A percentile compares a stretch with the other conserved stretches of the same genome.
These are phyloP conservation scores for Cryphonectria carpinicola DNA, from an alignment of 2,329 filamentous ascomycete species.

Conservation along the genomic window DNA sequence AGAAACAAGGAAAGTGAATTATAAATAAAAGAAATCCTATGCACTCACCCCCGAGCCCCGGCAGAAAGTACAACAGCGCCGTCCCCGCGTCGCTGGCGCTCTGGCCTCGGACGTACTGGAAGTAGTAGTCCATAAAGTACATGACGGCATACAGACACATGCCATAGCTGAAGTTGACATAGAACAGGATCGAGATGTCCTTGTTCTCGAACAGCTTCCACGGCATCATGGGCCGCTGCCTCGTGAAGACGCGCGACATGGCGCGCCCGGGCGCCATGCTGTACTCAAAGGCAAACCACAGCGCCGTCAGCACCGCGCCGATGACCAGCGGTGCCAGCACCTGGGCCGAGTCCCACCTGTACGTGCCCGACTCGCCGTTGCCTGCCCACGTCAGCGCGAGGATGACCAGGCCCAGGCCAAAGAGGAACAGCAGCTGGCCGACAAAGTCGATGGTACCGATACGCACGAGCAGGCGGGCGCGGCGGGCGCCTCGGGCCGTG, in stretches of 20 bases:
- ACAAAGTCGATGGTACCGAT: conserved; percentile 60
- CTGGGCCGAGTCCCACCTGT: conserved; percentile 53
- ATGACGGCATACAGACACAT: conserved; percentile 58
- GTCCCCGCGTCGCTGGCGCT: conserved; percentile 53
- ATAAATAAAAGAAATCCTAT: not conserved
- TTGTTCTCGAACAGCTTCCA: conserved; percentile 59
- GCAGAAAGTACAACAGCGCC: conserved; percentile 66
- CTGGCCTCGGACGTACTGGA: conserved; percentile 63
- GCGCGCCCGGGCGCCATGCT: conserved; percentile 54
- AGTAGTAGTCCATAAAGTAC: conserved; percentile 73
- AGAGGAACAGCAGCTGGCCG: conserved; percentile 60
- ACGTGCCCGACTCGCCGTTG: conserved; percentile 41
- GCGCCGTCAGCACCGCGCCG: conserved; percentile 45
- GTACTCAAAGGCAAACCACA: conserved; percentile 57
- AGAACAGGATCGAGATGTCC: conserved; percentile 65
- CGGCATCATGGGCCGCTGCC: conserved; percentile 66
- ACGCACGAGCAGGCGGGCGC: conserved; percentile 45
- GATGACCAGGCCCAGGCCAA: conserved; percentile 57
- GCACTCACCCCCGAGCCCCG: conserved; percentile 59
- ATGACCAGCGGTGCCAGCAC: conserved; percentile 54
- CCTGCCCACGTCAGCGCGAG: conserved; percentile 61
- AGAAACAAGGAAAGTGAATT: not conserved
- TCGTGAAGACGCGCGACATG: conserved; percentile 53
- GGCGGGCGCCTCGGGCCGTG: conserved; percentile 21
- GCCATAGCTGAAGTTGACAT: conserved; percentile 64